Evolutionary conservation across 192 early-diverging fungal species (phyloP).

Genomic region (Coemansia sp.): DNA sequence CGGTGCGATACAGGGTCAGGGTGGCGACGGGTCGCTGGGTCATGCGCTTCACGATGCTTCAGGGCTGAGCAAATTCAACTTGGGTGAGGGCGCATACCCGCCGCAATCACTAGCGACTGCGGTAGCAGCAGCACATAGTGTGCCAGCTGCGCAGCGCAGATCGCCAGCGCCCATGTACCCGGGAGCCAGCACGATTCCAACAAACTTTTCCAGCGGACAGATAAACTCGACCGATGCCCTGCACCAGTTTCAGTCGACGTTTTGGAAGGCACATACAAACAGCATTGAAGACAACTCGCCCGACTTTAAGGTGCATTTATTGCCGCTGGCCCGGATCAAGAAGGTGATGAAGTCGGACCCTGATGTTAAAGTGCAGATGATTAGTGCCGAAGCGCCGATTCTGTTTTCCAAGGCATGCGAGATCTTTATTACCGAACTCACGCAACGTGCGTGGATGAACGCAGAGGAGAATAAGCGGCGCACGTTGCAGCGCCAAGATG

Average conservation of each 20-base stretch:
- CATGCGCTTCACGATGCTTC: constrained; percentile 23
- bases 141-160: constrained; percentile 15
- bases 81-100: constrained; percentile 23
- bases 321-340: constrained; percentile 94
- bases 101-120: constrained; percentile 39
- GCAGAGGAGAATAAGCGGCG: constrained; percentile 97
- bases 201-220: constrained; percentile 50
- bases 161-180: constrained; percentile 51
- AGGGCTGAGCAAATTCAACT: constrained; percentile 31
- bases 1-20: not conserved
- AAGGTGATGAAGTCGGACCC: constrained; percentile 99
- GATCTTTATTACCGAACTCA: constrained; percentile 93
- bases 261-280: constrained; percentile 69
- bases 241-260: constrained; percentile 48
- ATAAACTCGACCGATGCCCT: constrained; percentile 50
- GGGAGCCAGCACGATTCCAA: constrained; percentile 45
- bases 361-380: constrained; percentile 86
- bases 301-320: constrained; percentile 87
- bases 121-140: constrained; percentile 17
- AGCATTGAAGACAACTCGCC: constrained; percentile 63
- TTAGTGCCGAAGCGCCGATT: constrained; percentile 80
- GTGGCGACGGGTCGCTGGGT: constrained; percentile 16
- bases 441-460: constrained; percentile 77
- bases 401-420: constrained; percentile 96
- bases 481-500: constrained; percentile 89